Evolutionary conservation across 768 basidiomycete species (phyloP).

Genomic region (Tubosaeta sp.): DNA sequence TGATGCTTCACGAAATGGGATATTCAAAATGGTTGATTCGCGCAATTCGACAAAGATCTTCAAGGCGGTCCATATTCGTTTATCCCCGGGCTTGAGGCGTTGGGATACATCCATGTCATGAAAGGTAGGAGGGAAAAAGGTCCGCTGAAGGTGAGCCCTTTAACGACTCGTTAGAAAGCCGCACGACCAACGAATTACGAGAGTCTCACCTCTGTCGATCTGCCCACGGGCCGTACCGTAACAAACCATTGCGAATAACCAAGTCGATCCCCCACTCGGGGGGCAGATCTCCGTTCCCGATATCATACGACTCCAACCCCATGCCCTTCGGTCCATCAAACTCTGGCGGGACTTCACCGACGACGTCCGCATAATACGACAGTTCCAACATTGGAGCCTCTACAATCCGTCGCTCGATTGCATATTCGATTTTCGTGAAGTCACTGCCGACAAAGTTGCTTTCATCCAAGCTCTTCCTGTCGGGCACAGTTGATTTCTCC

Average conservation of each 20-base stretch:
- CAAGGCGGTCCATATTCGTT: slow-evolving; percentile 77
- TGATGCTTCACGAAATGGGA: slow-evolving; percentile 91
- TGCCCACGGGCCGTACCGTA: slow-evolving; percentile 95
- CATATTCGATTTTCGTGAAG: slow-evolving; percentile 70
- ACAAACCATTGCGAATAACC: slow-evolving; percentile 64
- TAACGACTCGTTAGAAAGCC: slow-evolving; percentile 1
- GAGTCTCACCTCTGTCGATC: slow-evolving; percentile 77
- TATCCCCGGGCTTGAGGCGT: slow-evolving; percentile 68
- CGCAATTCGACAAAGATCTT: slow-evolving; percentile 79
- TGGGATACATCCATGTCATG: slow-evolving; percentile 54
- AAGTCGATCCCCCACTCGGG: slow-evolving; percentile 96
- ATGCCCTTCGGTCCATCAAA: slow-evolving; percentile 26
- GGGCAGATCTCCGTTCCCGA: slow-evolving; percentile 82
- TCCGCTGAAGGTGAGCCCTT: slow-evolving; percentile 71
- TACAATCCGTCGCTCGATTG: slow-evolving; percentile 77
- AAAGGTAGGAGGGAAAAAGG: slow-evolving; percentile 82
- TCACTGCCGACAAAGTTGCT: slow-evolving; percentile 54
- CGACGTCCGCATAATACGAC: slow-evolving; percentile 82
- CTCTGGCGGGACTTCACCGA: slow-evolving; percentile 63
- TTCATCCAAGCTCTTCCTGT: slow-evolving; percentile 41
- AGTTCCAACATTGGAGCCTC: slow-evolving; percentile 76
- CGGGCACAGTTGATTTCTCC: slow-evolving; percentile 1
- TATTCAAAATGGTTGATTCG: slow-evolving; percentile 68
- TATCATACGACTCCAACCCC: slow-evolving; percentile 50
- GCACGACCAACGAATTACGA: neutral